Base-by-base conservation (phyloP, 2,329 filamentous ascomycete species). In the Sporothrix euskadiensis region DNA sequence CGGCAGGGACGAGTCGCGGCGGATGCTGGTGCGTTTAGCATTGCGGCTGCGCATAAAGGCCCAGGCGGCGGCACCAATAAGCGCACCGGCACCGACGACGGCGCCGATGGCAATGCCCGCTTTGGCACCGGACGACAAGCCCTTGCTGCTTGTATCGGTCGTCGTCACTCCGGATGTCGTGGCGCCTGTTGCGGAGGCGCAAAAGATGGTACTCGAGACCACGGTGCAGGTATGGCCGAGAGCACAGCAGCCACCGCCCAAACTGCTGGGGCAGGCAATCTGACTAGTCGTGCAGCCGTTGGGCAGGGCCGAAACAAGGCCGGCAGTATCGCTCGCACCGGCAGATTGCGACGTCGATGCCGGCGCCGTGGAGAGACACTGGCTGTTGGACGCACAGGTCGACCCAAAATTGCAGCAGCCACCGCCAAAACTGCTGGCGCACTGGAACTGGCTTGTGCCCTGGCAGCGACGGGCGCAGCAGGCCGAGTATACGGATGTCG, bases 81-180 rank as follows among this genome's bases (percentile, higher is more conserved):
- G 56, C 6, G 83, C 61, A 3, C 82, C 80, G 1, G 81, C 82
- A 39, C 81, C 85, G 0, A 86, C 78, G 1, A 85, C 83, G 3
- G 86, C 83, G 22, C 87, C 88, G 0, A 86, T 82, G 6, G 85
- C 87, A n/a, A 90, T 85, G 2, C 88, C 88, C 0, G 85, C 87
- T 77, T 86, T 88, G 2, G 86, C 87, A 0, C 85, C 87, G 0
- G 82, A 78, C 1, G 85, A 85, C 6, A 88, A 78, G 2, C 79
- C 78, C 2, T 72, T 73, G 35, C 65, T 71, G 69, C 69, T 47
- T 3, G 63, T 74, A 22, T 75, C 70, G 14, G 41, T n/a, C 30
- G 69, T 73, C 5, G 76, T 74, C 2, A 80, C 76, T 0, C 79
- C 78, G 1, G 79, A 79, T 3, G 80, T 75, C n/a, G 61, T 79